Evolutionary conservation across 495 filamentous ascomycete genomes (phyloP).

Genomic region (Bathelium albidoporum): DNA sequence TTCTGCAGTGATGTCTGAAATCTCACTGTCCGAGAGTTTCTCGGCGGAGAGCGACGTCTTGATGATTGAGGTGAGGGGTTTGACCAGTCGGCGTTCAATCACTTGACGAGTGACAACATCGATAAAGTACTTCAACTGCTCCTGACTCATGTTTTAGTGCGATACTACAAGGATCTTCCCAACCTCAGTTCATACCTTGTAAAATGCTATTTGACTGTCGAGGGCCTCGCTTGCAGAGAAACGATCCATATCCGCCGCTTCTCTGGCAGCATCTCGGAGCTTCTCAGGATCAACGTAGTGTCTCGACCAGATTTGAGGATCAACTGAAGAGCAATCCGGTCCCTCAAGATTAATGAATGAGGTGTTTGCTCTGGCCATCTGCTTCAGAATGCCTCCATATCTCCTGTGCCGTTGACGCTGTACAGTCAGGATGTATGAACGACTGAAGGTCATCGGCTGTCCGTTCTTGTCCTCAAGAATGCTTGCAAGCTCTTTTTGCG

Average conservation of each 20-base stretch:
- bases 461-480: constrained; percentile 8
- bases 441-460: constrained; percentile 17
- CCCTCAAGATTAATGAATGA: not conserved
- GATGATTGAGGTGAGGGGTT: constrained; percentile 15
- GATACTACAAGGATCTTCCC: not conserved
- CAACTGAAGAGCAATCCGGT: not conserved
- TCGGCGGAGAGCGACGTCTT: constrained; percentile 22
- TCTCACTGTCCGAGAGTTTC: constrained; percentile 22
- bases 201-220: constrained; percentile 13
- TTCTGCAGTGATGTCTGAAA: constrained; percentile 24
- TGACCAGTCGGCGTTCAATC: constrained; percentile 29
- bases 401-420: constrained; percentile 3
- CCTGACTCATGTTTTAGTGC: constrained; percentile 12
- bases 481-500: constrained; percentile 4
- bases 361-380: not conserved
- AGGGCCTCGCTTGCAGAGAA: constrained; percentile 12
- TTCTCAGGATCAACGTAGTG: not conserved
- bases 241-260: constrained; percentile 14
- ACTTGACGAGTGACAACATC: constrained; percentile 25
- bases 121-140: constrained; percentile 28
- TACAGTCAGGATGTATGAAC: constrained; percentile 3
- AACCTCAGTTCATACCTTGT: constrained; percentile 14
- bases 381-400: not conserved
- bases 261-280: not conserved
- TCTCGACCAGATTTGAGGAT: not conserved